phyloP scores from a whole-genome alignment of 768 basidiomycete genomes.

The Calocera cornea region DNA sequence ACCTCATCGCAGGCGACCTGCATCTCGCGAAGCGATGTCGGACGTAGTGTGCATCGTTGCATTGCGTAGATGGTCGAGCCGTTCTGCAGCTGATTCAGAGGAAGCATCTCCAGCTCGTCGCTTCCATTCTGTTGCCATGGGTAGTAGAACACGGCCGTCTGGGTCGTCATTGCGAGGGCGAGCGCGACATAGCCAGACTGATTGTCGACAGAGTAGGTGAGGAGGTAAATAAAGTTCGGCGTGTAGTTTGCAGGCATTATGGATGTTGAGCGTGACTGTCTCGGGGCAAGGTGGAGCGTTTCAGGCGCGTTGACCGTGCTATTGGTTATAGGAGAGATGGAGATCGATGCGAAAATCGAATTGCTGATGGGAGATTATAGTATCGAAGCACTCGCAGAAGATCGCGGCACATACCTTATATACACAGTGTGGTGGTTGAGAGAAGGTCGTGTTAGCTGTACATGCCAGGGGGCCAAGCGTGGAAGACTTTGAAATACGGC shows the following conservation, averaged over 20 bases:
- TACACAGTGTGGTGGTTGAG: not conserved
- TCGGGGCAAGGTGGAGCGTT: not conserved
- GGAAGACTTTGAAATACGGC: not conserved
- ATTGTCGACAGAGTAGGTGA: not conserved
- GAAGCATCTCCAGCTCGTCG: not conserved
- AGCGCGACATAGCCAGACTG: conserved; percentile 1
- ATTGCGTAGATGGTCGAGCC: not conserved
- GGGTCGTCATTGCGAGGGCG: not conserved
- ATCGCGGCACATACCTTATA: not conserved
- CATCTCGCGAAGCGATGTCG: not conserved
- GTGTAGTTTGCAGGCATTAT: not conserved
- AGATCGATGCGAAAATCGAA: not conserved
- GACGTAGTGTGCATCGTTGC: not conserved
- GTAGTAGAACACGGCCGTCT: not conserved
- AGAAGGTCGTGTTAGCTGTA: not conserved
- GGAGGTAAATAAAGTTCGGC: not conserved
- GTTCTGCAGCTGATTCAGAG: not conserved
- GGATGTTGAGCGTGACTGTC: not conserved
- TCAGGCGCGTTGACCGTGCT: not conserved
- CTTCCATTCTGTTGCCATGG: not conserved
- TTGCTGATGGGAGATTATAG: not conserved
- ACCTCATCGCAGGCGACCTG: not conserved
- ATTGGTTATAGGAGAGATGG: not conserved
- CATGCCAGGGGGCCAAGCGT: not conserved
- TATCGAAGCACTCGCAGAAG: not conserved